Conservation (phyloP, 2,329 filamentous ascomycete genomes). For the Periconia digitata region DNA sequence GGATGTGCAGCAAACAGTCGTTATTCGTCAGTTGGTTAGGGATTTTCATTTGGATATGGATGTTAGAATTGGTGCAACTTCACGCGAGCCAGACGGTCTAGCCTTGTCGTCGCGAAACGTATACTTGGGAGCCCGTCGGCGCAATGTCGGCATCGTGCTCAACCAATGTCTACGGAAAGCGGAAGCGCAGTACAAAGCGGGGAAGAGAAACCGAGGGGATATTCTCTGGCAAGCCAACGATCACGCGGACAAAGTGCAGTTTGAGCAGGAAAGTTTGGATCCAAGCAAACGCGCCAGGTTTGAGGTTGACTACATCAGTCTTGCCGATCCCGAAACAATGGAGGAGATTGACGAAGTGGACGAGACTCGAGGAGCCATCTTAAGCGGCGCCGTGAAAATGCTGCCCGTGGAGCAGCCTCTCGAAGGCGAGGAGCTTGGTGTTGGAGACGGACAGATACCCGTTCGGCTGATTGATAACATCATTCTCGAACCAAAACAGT, state of each 20-base stretch:
- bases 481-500: slow-evolving; percentile 50
- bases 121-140: slow-evolving; percentile 77
- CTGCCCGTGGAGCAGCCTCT: slow-evolving; percentile 71
- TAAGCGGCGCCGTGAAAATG: slow-evolving; percentile 93
- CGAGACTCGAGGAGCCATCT: slow-evolving; percentile 69
- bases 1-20: slow-evolving; percentile 92
- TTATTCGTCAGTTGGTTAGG: slow-evolving; percentile 81
- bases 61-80: slow-evolving; percentile 73
- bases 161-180: slow-evolving; percentile 69
- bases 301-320: slow-evolving; percentile 88
- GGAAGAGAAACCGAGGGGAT: slow-evolving; percentile 58
- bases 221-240: slow-evolving; percentile 72
- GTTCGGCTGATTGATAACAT: slow-evolving; percentile 96
- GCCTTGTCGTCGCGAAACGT: slow-evolving; percentile 93
- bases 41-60: slow-evolving; percentile 82
- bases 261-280: slow-evolving; percentile 63
- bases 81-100: slow-evolving; percentile 77
- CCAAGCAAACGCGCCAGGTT: slow-evolving; percentile 67
- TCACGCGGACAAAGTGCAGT: slow-evolving; percentile 57
- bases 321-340: slow-evolving; percentile 83
- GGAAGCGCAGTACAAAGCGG: slow-evolving; percentile 64
- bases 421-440: slow-evolving; percentile 68
- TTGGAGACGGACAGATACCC: slow-evolving; percentile 71
- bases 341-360: slow-evolving; percentile 76
- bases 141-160: slow-evolving; percentile 72